These are phyloP conservation scores for Rhodosporidiobolus sp. DNA, from an alignment of 768 basidiomycete species.

Conservation along the genomic window DNA sequence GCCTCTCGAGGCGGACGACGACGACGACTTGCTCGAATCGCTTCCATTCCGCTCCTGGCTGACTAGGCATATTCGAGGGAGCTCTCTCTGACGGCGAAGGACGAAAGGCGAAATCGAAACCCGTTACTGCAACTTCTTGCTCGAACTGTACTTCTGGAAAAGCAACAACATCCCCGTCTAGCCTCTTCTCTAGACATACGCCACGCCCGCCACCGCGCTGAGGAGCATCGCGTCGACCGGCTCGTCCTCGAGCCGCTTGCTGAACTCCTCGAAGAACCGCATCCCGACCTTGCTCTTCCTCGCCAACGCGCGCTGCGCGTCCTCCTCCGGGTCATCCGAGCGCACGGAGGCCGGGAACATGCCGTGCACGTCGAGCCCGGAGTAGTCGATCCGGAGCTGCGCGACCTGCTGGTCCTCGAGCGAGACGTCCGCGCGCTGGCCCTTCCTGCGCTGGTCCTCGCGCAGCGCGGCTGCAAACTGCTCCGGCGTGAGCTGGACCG, in stretches of 20 bases:
- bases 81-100: too few species aligned
- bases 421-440: constrained; percentile 42
- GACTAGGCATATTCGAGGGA: too few species aligned
- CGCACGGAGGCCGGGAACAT: constrained; percentile 76
- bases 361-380: constrained; percentile 68
- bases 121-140: neutral
- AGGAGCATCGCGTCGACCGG: constrained; percentile 55
- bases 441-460: constrained; percentile 37
- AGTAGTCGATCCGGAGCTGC: constrained; percentile 66
- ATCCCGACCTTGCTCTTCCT: constrained; percentile 58
- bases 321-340: constrained; percentile 38
- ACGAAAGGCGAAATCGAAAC: too few species aligned
- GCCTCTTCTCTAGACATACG: constrained; percentile 22
- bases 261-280: constrained; percentile 69
- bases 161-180: neutral
- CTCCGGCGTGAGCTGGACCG: constrained; percentile 57
- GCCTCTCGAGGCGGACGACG: neutral
- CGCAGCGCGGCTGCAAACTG: constrained; percentile 33
- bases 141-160: constrained; percentile 53
- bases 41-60: too few species aligned
- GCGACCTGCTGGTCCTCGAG: constrained; percentile 31
- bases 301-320: constrained; percentile 54
- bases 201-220: constrained; percentile 25
- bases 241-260: constrained; percentile 66
- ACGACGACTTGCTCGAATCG: constrained; percentile 2